A percentile compares a stretch with the other conserved stretches of the same genome.
These are phyloP conservation scores for Komagataella populi DNA, from an alignment of 805 yeast species.

Conservation along the genomic window DNA sequence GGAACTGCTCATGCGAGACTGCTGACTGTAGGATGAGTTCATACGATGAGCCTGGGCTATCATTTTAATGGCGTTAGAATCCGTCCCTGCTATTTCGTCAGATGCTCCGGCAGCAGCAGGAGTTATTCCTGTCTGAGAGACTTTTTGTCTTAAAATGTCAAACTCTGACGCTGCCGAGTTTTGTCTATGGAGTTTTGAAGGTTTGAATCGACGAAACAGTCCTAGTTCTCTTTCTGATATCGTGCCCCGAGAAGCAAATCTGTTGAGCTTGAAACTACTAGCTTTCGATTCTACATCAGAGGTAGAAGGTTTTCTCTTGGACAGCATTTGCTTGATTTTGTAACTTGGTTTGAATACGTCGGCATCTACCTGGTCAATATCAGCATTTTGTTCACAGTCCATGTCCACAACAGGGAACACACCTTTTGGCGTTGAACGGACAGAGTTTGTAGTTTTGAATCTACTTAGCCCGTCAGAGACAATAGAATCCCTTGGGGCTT, in stretches of 20 bases:
- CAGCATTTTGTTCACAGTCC: constrained; percentile 20
- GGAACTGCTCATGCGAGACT: not conserved
- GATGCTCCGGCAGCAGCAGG: constrained; percentile 26
- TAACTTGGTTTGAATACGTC: constrained; percentile 9
- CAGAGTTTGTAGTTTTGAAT: not conserved
- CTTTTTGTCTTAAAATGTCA: not conserved
- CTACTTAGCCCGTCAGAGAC: constrained; percentile 1
- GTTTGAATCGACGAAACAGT: not conserved
- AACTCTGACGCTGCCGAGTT: not conserved
- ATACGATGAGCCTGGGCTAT: not conserved
- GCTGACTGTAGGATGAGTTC: not conserved
- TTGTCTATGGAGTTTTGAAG: not conserved
- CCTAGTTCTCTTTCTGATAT: not conserved
- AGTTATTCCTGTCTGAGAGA: constrained; percentile 23
- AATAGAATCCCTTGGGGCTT: not conserved
- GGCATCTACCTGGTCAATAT: constrained; percentile 13
- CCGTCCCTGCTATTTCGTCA: constrained; percentile 30
- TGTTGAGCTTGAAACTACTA: not conserved
- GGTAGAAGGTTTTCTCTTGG: not conserved
- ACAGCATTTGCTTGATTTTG: not conserved
- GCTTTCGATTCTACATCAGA: not conserved
- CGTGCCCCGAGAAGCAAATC: not conserved
- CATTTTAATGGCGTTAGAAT: not conserved
- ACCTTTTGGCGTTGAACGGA: constrained; percentile 42
- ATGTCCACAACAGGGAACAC: constrained; percentile 73